Percentiles rank a stretch among this genome's conserved stretches.
Evolutionary conservation across 441 rosid genomes (phyloP).

Genomic region (Daphne laureola): DNA sequence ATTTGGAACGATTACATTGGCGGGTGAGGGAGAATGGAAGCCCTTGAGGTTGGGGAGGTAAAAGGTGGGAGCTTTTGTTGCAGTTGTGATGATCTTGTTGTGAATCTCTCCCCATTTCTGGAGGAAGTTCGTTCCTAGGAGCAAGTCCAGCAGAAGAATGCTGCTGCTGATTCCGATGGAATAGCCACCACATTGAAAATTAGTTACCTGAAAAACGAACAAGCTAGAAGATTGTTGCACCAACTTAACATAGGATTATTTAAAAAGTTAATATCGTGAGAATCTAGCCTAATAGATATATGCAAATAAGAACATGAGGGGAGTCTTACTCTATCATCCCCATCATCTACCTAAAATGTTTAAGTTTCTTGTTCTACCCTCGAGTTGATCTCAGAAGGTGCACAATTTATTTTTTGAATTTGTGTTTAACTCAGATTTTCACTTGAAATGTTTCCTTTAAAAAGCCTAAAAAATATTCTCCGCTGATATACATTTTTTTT

Average conservation of each 20-base stretch:
- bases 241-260: neutral
- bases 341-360: too few species aligned
- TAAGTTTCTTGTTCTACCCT: neutral
- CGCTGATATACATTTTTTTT: too few species aligned
- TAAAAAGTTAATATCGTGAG: too few species aligned
- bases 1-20: constrained; percentile 15
- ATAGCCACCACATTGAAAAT: constrained; percentile 75
- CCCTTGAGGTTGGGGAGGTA: constrained; percentile 39
- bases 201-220: constrained; percentile 45
- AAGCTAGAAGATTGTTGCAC: neutral
- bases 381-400: too few species aligned
- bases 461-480: too few species aligned
- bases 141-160: constrained; percentile 49
- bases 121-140: constrained; percentile 36
- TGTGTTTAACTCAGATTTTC: too few species aligned
- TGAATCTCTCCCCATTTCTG: constrained; percentile 56
- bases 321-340: too few species aligned
- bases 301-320: too few species aligned
- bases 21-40: neutral
- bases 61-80: constrained; percentile 33
- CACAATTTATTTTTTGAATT: too few species aligned
- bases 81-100: constrained; percentile 15
- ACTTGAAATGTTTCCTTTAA: too few species aligned
- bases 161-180: constrained; percentile 78
- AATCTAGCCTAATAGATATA: too few species aligned